Evolutionary conservation across 768 basidiomycete genomes (phyloP).

Genomic region (Boletus rubropictus): DNA sequence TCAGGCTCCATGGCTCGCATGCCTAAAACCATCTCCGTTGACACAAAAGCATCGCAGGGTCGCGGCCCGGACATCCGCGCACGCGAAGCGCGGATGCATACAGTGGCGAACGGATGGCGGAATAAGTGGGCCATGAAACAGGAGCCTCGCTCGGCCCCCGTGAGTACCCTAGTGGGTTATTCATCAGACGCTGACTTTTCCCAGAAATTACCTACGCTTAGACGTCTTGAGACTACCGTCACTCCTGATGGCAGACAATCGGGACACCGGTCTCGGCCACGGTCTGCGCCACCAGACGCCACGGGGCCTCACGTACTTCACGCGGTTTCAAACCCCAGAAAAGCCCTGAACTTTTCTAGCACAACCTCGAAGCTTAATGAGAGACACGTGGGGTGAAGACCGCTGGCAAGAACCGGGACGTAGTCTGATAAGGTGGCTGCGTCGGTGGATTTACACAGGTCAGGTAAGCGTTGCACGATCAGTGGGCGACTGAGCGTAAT

Average conservation of each 20-base stretch:
- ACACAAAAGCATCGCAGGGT: slow-evolving; percentile 27
- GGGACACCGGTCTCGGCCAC: slow-evolving; percentile 23
- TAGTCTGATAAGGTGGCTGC: slow-evolving; percentile 2
- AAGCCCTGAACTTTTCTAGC: slow-evolving; percentile 10
- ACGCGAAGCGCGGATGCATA: slow-evolving; percentile 31
- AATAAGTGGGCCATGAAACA: slow-evolving; percentile 41
- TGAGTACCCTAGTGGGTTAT: slow-evolving; percentile 14
- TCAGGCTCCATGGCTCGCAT: slow-evolving; percentile 29
- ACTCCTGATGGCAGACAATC: slow-evolving; percentile 40
- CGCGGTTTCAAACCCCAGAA: slow-evolving; percentile 17
- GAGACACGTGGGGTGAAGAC: slow-evolving; percentile 8
- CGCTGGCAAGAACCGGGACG: slow-evolving; percentile 1
- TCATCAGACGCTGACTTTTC: slow-evolving; percentile 9
- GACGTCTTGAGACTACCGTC: slow-evolving; percentile 44
- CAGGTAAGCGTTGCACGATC: slow-evolving; percentile 9
- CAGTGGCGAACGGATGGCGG: slow-evolving; percentile 48
- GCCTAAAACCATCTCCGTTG: slow-evolving; percentile 28
- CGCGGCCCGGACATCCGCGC: slow-evolving; percentile 17
- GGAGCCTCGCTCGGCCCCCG: slow-evolving; percentile 13
- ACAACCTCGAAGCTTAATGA: slow-evolving; percentile 8
- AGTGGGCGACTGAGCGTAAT: slow-evolving; percentile 4
- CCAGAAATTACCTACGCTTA: slow-evolving; percentile 32
- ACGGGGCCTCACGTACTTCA: slow-evolving; percentile 17
- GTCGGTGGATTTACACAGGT: slow-evolving; percentile 6
- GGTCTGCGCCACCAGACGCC: slow-evolving; percentile 24